A percentile compares a stretch with the other conserved stretches of the same genome.
Evolutionary conservation across 2,329 filamentous ascomycete species (phyloP).

Genomic region (Neofusicoccum kwambonambiense): DNA sequence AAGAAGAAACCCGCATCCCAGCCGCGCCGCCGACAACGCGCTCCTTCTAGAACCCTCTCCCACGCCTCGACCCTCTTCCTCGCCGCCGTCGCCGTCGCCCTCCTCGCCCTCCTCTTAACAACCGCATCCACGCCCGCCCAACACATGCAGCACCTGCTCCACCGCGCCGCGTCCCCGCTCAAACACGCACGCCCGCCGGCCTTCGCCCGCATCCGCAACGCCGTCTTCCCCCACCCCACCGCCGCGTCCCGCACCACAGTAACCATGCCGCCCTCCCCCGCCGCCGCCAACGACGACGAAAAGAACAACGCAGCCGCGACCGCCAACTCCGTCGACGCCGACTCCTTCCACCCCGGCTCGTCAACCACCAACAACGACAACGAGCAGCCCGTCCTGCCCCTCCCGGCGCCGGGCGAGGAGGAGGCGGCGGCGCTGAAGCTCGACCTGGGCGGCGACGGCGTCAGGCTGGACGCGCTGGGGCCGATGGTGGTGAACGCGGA

Average conservation of each 20-base stretch:
- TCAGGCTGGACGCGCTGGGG: slow-evolving; percentile 67
- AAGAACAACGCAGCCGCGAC: too few species aligned
- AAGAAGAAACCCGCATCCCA: not conserved
- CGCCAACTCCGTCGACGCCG: not conserved
- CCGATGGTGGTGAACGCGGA: slow-evolving; percentile 73
- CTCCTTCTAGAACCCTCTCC: slow-evolving; percentile 9
- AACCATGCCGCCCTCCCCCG: not conserved
- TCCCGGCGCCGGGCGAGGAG: slow-evolving; percentile 20
- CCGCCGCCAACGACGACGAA: not conserved
- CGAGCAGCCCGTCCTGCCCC: slow-evolving; percentile 6
- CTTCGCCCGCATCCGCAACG: not conserved
- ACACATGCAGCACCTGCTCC: slow-evolving; percentile 2
- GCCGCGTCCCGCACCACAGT: too few species aligned
- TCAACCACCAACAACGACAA: not conserved
- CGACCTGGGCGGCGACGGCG: slow-evolving; percentile 35
- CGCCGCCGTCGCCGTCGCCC: not conserved
- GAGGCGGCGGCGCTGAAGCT: slow-evolving; percentile 32
- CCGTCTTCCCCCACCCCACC: not conserved
- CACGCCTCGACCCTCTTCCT: not conserved
- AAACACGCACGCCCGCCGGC: not conserved
- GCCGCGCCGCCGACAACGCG: not conserved
- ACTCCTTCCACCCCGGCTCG: slow-evolving; percentile 2
- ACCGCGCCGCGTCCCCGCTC: not conserved
- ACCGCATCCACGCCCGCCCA: not conserved
- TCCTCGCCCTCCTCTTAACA: not conserved